Base-by-base conservation (phyloP, 2,329 filamentous ascomycete species). In the Diaporthe sp. region DNA sequence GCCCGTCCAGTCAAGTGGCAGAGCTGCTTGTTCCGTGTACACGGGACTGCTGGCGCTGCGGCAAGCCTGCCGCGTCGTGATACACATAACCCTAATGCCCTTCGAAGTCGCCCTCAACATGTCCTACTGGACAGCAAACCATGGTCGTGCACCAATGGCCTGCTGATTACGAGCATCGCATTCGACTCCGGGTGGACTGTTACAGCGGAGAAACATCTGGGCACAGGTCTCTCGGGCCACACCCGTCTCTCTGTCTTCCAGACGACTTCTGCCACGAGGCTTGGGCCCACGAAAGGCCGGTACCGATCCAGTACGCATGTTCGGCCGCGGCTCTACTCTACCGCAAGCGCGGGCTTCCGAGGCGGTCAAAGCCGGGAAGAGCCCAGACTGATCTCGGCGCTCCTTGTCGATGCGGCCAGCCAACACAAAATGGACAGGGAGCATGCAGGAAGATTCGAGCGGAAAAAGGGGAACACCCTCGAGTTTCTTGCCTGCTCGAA, bases 241-340 rank as follows among this genome's bases (percentile, higher is more conserved):
- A 28, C 46, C 46, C 46, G 42, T 6, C 10, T 53, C 13, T 46
- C 13, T 39, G 22, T 34, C 62, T 53, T 68, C 46, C 31, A 68
- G 49, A 53, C 22, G 34, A 34, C 22, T 55, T 68, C 65, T 68
- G 49, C 65, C 65, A 55, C 49, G 65, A 70, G 65, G 49, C 31
- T 22, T 70, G 34, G 49, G 49, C n/a, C 34, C n/a, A 39, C 49
- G 13, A 70, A 42, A 13, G 49, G 28, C 13, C 4, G 37, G 34
- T 22, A 17, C 46, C 34, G 65, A 55, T 42, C 15, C 46, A 37
- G 46, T 53, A 19, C 31, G 65, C n/a, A 55, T 42, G 15, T 70
- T 22, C 34, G 46, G n/a, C 15, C 22, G 49, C 49, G 49, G 65
- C 65, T 70, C 65, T 70, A 22, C 15, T 55, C 65, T 28, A 25